Evolutionary conservation across 2,329 filamentous ascomycete species (phyloP), one percentile per base, ranked within the genome.

Genomic region (Beauveria asiatica): DNA sequence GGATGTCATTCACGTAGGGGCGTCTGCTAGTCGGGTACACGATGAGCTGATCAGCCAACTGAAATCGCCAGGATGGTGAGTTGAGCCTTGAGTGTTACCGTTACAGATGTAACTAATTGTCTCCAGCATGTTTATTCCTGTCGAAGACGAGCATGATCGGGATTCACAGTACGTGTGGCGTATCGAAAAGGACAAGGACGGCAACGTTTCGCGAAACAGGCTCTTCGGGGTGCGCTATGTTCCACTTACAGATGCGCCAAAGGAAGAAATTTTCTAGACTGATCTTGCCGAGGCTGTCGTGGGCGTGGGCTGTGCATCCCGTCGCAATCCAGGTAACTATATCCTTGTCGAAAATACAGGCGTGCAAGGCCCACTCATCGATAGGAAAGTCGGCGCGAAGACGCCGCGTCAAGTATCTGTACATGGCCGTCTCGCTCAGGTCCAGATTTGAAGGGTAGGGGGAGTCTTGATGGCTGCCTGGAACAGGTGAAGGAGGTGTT

Each of bases 1-100:
- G 80, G 91, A 97, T 79, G 92, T 89, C 2, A 97, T 99, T 62
- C 94, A 97, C 70, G 94, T 97, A 3, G 94, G 94, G 0, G 94
- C 94, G 0, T 89, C 91, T 8, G 93, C 93, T 0, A 81, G 76
- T 25, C 82, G 85, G 68, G 75, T 96, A 59, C 92, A 96, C 70
- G 70, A 82, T 19, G 81, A 83, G 62, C 74, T 97, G 65, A 74
- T 96, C 50, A 82, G 86, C 33, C 94, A 97, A 76, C 75, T 99
- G 65, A 85, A 84, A 64, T 76, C 82, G 3, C 93, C 93, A 0
- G 94, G 94, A 0, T 80, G 86, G 76, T 81, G 62, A 67, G 75
- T 68, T 57, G 17, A 49, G 4, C 2, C 3, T 17, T 19, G 19
- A 66, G 69, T 46, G 16, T 16, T 23, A 1, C 51, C 8, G 33